phyloP scores from a whole-genome alignment of 2,329 filamentous ascomycete genomes.

The Aureobasidium sp. region DNA sequence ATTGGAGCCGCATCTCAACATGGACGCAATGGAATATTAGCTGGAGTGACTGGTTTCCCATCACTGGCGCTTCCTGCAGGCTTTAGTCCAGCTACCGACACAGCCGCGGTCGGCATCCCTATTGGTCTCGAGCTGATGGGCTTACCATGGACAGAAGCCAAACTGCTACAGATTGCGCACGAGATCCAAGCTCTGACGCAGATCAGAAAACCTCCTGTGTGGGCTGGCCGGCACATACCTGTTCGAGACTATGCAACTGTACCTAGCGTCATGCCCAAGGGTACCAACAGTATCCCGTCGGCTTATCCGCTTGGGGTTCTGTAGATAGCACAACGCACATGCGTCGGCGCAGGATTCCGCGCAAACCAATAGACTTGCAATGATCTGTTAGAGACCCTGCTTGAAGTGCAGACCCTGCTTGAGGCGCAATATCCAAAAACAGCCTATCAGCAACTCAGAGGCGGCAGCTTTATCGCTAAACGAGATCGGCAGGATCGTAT shows the following conservation, averaged over 20 bases:
- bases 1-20: conserved; percentile 48
- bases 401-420: background rate
- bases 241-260: conserved; percentile 31
- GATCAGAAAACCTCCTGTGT: conserved; percentile 39
- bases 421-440: background rate
- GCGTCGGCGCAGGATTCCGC: background rate
- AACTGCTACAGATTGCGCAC: conserved; percentile 46
- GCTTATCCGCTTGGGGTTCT: conserved; percentile 40
- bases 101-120: conserved; percentile 50
- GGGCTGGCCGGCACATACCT: conserved; percentile 35
- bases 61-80: conserved; percentile 47
- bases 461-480: background rate
- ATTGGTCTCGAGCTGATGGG: conserved; percentile 59
- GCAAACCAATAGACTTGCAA: background rate
- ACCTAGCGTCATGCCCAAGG: conserved; percentile 37
- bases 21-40: conserved; percentile 52
- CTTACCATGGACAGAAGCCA: conserved; percentile 45
- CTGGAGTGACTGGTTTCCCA: conserved; percentile 45
- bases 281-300: conserved; percentile 29
- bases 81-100: conserved; percentile 40
- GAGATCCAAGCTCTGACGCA: conserved; percentile 39
- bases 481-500: background rate
- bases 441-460: background rate
- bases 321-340: conserved; percentile 6
- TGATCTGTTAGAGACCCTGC: background rate